Conservation (phyloP, 2,329 filamentous ascomycete species). For the Trichophaea hybrida region DNA sequence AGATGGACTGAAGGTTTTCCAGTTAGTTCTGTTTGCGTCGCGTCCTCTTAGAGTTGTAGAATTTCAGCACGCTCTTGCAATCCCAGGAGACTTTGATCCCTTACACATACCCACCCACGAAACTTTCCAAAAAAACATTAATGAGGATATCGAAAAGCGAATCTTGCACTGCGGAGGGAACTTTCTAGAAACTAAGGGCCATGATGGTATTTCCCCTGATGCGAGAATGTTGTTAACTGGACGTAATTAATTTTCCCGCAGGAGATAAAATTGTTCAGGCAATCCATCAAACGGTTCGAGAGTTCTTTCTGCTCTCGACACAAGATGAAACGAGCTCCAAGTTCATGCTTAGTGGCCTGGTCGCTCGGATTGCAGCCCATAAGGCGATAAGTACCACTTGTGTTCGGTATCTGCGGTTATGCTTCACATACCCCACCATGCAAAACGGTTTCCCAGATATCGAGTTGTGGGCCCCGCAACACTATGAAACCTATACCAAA, state of each 20-base stretch:
- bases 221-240: not conserved
- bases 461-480: not conserved
- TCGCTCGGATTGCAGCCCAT: not conserved
- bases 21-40: not conserved
- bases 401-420: not conserved
- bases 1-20: not conserved
- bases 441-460: not conserved
- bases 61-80: not conserved
- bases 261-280: not conserved
- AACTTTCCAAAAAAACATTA: not conserved
- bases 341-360: not conserved
- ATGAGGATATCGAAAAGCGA: not conserved
- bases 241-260: not conserved
- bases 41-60: not conserved
- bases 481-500: not conserved
- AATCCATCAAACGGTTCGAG: conserved; percentile 2
- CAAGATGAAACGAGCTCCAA: not conserved
- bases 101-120: not conserved
- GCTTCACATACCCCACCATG: not conserved
- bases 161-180: not conserved
- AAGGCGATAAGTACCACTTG: not conserved
- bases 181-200: not conserved
- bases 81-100: not conserved
- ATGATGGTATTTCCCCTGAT: not conserved
- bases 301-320: not conserved